Percentiles rank a stretch among this genome's conserved stretches.
phyloP scores from a whole-genome alignment of 2,329 filamentous ascomycete species.

The Spiromastix sp. region DNA sequence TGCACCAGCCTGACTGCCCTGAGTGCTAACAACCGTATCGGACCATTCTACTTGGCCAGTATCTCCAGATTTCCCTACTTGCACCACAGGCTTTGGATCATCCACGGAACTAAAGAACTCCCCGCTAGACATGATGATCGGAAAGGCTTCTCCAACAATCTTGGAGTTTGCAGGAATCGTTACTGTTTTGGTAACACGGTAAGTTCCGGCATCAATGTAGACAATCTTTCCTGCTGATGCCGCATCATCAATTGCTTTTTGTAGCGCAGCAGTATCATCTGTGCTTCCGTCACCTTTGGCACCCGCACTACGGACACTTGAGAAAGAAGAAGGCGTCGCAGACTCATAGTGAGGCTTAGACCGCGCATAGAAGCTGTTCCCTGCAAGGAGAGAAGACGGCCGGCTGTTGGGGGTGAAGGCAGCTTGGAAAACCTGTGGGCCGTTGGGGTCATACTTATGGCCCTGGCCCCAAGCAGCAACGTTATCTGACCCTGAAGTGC shows the following conservation, averaged over 20 bases:
- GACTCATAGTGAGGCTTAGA: conserved; percentile 81
- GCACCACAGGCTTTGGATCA: conserved; percentile 75
- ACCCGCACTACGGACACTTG: conserved; percentile 72
- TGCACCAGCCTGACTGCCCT: conserved; percentile 73
- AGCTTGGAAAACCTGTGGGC: no score
- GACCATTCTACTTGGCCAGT: conserved; percentile 75
- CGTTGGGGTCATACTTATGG: no score
- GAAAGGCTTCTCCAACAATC: conserved; percentile 88
- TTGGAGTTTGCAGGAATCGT: conserved; percentile 62
- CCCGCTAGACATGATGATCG: conserved; percentile 76
- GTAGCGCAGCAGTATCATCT: conserved; percentile 79
- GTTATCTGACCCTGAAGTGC: no score
- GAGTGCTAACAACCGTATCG: conserved; percentile 76
- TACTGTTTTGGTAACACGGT: conserved; percentile 51
- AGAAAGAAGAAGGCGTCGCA: conserved; percentile 56
- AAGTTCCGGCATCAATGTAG: conserved; percentile 56
- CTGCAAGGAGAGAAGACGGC: no score
- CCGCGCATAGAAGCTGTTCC: conserved; percentile 73
- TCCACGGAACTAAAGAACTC: conserved; percentile 59
- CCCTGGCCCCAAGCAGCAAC: no score
- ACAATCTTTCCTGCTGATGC: conserved; percentile 48
- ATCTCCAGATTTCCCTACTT: conserved; percentile 69
- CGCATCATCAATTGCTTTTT: conserved; percentile 60
- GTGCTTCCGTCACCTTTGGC: conserved; percentile 79
- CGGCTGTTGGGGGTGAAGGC: no score